Base-by-base conservation (phyloP, 768 basidiomycete genomes). In the Suillus subluteus region DNA sequence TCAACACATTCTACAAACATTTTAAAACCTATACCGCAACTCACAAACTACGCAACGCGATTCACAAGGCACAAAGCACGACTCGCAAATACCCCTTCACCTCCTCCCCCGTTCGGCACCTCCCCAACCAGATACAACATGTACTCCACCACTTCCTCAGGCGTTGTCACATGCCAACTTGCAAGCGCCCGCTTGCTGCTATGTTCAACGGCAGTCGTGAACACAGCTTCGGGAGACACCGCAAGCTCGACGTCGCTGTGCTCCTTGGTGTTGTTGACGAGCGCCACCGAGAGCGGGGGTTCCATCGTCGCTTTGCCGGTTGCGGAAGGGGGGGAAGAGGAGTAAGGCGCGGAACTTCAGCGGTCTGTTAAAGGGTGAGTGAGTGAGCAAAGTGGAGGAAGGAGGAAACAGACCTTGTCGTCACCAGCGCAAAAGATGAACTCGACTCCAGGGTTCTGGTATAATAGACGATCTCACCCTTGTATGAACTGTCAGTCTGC, bases 361-460 rank as follows among this genome's bases (percentile, higher is more conserved):
- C 95, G 58, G 96, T 96, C 93, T 92, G 71, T 15, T 30, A 63
- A 23, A 9, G 40, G 48, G 35, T 23, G 8, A 32, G 38, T 30
- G 23, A 30, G 41, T 46, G 59, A 32, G 26, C 6, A 11, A 38
- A 13, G 4, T 40, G 16, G 15, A 1, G 18, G 44, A 0, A 35
- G 13, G 40, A 2, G 26, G 26, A 26, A 64, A 68, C 66, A 43
- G 67, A 92, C 92, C 88, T 98, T 99, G 82, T 99, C 97, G 73
- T 99, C 97, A 55, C 97, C 97, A 1, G 96, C 97, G 75, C 97
- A 99, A 82, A 98, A 97, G 77, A 98, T 84, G 74, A 98, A 96
- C 76, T 98, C 94, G 55, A 94, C 90, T 66, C 97, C 95, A 2
- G 96, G 93, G 83, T 98, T 91, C 78, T 90, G 82, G 84, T 96